Conservation (phyloP, 2,329 filamentous ascomycete species). For the Exserohilum turcica region DNA sequence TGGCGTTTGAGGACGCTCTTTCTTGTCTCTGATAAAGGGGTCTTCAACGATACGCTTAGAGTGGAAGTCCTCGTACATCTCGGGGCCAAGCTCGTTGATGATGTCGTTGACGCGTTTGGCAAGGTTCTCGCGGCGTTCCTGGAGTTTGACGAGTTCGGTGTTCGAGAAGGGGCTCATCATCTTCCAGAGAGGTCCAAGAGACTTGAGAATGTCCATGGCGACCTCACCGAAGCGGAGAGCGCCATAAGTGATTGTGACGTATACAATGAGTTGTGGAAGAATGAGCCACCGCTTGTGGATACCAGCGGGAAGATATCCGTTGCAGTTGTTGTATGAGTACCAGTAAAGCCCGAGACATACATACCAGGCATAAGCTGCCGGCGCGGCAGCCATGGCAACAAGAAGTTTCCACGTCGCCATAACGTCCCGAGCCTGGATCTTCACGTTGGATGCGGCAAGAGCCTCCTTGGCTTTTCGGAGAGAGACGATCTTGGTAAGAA, state of each 20-base stretch:
- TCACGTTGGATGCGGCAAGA: constrained; percentile 49
- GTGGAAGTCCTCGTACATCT: constrained; percentile 89
- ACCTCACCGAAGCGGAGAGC: constrained; percentile 94
- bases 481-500: constrained; percentile 45
- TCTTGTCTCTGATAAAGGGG: constrained; percentile 31
- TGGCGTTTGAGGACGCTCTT: constrained; percentile 30
- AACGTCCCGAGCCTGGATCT: constrained; percentile 48
- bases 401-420: constrained; percentile 51
- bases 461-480: constrained; percentile 48
- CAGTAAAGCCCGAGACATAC: constrained; percentile 39
- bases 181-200: constrained; percentile 81
- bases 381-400: constrained; percentile 47
- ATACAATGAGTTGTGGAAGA: constrained; percentile 75
- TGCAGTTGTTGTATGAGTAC: constrained; percentile 67
- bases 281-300: constrained; percentile 70
- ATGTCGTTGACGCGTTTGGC: constrained; percentile 83
- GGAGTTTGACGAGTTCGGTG: constrained; percentile 81
- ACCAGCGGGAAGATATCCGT: constrained; percentile 79
- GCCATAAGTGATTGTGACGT: constrained; percentile 88
- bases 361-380: constrained; percentile 42
- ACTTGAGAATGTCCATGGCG: constrained; percentile 99
- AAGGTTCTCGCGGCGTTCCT: constrained; percentile 72
- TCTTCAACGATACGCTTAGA: constrained; percentile 48
- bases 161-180: constrained; percentile 83
- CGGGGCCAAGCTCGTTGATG: constrained; percentile 93